Base-by-base conservation (phyloP, 169 alveolate species). In the Eimeria falciformis region DNA sequence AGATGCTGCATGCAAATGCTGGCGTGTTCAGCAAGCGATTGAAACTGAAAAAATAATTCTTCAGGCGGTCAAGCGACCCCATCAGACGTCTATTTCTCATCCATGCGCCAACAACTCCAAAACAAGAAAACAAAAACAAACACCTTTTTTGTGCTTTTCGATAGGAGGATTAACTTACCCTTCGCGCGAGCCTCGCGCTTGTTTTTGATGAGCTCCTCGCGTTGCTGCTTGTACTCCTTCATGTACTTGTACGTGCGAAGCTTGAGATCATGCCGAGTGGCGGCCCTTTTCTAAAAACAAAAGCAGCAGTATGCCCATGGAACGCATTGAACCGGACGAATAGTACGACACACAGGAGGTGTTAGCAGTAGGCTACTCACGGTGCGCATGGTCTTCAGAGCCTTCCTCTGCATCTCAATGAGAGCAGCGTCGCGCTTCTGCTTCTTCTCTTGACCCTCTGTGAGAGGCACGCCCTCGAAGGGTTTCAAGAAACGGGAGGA, bases 201-300 rank as follows among this genome's bases (percentile, higher is more conserved):
- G 82, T 77, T 81, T 71, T 69, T 73, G 82, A 91, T 82, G 71
- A 91, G 94, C 45, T 83, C 71, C 90, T 40, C 92, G 53, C 77
- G 46, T 79, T 66, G 89, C 17, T 4, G 83, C 89, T 66, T 56
- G 78, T 82, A 45, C 91, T 93, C 95, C 94, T 92, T 92, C 88
- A 91, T 90, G 73, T 94, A 94, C 91, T 93, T 91, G 84, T 77
- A 85, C 5, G 96, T 89, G 45, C 96, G 92, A 37, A 82, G 66
- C 93, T 94, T 94, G 82, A 92, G 88, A 18, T 47, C 95, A 47
- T 85, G 91, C 1, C 95, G 95, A 3, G n/a, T 33, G 2, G 29
- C 94, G 71, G 88, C 84, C 33, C 84, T 46, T 46, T 69, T 55
- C 95, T 94, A 90, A 4, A 62, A 40, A 18, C 12, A 25, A 46